A percentile compares a stretch with the other conserved stretches of the same genome.
phyloP scores from a whole-genome alignment of 1,284 basidiomycete species.

The Lentinula novae-zelandiae region DNA sequence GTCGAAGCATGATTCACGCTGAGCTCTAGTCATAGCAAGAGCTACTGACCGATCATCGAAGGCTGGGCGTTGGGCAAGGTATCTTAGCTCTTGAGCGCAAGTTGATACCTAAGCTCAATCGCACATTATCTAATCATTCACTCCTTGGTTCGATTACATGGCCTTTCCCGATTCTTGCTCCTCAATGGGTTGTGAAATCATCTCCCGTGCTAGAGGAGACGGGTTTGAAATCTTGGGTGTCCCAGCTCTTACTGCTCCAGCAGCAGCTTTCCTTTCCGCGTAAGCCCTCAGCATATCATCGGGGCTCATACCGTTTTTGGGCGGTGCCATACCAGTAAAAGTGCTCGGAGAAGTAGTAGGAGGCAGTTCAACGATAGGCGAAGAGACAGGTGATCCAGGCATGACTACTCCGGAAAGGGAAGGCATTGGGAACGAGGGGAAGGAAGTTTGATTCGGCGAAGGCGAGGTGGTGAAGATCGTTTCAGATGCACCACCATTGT shows the following conservation, averaged over 20 bases:
- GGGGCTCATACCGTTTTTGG: slow-evolving; percentile 52
- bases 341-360: slow-evolving; percentile 28
- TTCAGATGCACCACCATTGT: slow-evolving; percentile 39
- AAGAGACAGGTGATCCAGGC: background rate
- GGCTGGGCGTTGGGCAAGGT: background rate
- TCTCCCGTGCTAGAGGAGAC: background rate
- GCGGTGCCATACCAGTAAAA: slow-evolving; percentile 33
- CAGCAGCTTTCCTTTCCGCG: slow-evolving; percentile 28
- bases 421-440: slow-evolving; percentile 20
- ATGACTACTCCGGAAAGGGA: slow-evolving; percentile 2
- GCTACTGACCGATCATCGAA: background rate
- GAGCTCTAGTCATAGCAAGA: background rate
- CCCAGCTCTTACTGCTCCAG: background rate
- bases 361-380: slow-evolving; percentile 19
- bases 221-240: background rate
- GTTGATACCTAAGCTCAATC: background rate
- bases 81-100: background rate
- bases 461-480: slow-evolving; percentile 19
- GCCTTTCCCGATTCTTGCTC: background rate
- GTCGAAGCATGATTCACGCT: background rate
- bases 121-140: background rate
- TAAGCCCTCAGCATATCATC: slow-evolving; percentile 77
- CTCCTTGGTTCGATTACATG: background rate
- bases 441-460: slow-evolving; percentile 14
- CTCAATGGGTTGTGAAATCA: background rate